A percentile compares a stretch with the other conserved stretches of the same genome.
phyloP scores from a whole-genome alignment of 139 green algal genomes.

The Trebouxia sp. region DNA sequence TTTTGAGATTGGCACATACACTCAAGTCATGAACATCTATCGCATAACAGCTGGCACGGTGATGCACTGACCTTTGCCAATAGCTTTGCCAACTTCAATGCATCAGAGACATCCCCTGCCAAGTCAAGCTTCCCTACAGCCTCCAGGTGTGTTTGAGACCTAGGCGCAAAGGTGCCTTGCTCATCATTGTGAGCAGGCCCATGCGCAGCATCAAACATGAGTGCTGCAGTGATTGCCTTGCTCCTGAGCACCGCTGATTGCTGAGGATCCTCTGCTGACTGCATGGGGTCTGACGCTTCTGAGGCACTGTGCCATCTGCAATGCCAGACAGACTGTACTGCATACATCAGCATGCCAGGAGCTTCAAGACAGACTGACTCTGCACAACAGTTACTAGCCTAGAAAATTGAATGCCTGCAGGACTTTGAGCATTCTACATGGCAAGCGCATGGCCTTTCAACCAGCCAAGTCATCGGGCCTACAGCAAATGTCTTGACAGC shows the following conservation, averaged over 20 bases:
- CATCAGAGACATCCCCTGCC: not conserved
- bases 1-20: too few species aligned
- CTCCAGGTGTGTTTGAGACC: not conserved
- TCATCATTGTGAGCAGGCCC: not conserved
- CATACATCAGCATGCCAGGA: too few species aligned
- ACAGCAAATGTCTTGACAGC: too few species aligned
- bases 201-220: not conserved
- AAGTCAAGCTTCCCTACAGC: slow-evolving; percentile 4
- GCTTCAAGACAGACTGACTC: too few species aligned
- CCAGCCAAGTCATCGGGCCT: too few species aligned
- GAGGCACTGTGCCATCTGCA: not conserved
- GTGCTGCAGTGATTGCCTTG: not conserved
- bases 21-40: too few species aligned
- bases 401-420: too few species aligned
- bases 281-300: not conserved
- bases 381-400: too few species aligned
- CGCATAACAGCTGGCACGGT: too few species aligned
- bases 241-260: not conserved
- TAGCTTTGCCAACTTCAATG: not conserved
- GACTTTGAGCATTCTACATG: too few species aligned
- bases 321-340: too few species aligned
- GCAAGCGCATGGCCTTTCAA: too few species aligned
- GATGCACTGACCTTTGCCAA: not conserved
- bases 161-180: not conserved
- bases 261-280: not conserved